A percentile compares a stretch with the other conserved stretches of the same genome.
Evolutionary conservation across 2,329 filamentous ascomycete genomes (phyloP).

Genomic region (Colletotrichum navitas): DNA sequence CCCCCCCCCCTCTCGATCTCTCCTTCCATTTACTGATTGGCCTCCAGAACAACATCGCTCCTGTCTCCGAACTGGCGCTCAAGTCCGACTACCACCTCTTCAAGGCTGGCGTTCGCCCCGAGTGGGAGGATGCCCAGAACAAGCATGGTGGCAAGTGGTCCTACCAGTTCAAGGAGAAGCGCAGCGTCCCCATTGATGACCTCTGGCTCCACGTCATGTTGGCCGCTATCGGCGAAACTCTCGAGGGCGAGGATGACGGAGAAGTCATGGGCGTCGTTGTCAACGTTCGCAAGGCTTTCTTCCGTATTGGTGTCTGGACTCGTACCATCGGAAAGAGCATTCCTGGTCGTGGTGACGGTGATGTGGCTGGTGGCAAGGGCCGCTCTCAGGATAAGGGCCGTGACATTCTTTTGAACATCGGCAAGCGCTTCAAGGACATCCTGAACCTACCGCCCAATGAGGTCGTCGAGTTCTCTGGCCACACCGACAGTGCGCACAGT

Average conservation of each 20-base stretch:
- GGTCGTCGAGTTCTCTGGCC: slow-evolving; percentile 92
- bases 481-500: slow-evolving; percentile 92
- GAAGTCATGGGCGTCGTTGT: slow-evolving; percentile 99
- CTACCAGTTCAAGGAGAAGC: slow-evolving; percentile 97
- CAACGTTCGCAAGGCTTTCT: slow-evolving; percentile 98
- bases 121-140: slow-evolving; percentile 99
- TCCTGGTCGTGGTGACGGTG: slow-evolving; percentile 79
- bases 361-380: slow-evolving; percentile 81
- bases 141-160: slow-evolving; percentile 99
- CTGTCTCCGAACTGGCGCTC: slow-evolving; percentile 92
- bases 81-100: slow-evolving; percentile 99
- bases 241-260: slow-evolving; percentile 93
- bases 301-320: slow-evolving; percentile 97
- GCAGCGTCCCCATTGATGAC: slow-evolving; percentile 89
- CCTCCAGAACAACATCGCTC: slow-evolving; percentile 95
- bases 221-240: slow-evolving; percentile 94
- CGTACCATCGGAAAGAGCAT: slow-evolving; percentile 90
- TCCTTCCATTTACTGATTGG: slow-evolving; percentile 40
- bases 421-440: slow-evolving; percentile 91
- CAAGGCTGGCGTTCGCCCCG: slow-evolving; percentile 95
- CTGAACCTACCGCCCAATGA: slow-evolving; percentile 83
- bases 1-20: slow-evolving; percentile 14
- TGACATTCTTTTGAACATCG: slow-evolving; percentile 86
- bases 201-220: slow-evolving; percentile 98
- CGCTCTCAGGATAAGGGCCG: slow-evolving; percentile 84